Evolutionary conservation across 139 green algal species (phyloP), one percentile per base, ranked within the genome.

Genomic region (Chlamydomonas sp.): DNA sequence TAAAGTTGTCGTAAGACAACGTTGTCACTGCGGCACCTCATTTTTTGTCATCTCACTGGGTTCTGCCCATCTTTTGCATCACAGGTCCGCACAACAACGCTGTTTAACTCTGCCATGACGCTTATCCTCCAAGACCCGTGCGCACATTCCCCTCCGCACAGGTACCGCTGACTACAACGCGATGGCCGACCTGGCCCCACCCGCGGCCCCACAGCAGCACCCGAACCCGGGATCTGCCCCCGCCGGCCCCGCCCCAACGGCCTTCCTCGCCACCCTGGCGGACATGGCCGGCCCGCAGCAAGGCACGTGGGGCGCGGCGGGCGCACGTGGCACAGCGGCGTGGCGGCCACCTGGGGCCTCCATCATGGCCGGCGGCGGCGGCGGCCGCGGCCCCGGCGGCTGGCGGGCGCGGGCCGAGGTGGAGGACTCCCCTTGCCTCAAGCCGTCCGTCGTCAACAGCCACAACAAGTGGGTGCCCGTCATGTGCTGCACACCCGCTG

Each of bases 91-190:
- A 49, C 31, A 49, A 49, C 31, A 49, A 49, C 31, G 31, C 31
- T 49, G 31, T 49, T 49, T 49, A 49, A 49, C 31, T 49, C 31
- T 49, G 31, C 31, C 31, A 49, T 49, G 31, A 49, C 31, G 31
- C 31, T 49, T 49, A 49, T 49, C 31, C 31, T 49, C 31, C 31
- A 49, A 49, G 31, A 49, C 18, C 18, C 17, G 18, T 76, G 18
- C 71, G 5, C 71, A 5, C 18, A 18, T 58, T 58, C 71, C 31
- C 73, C 73, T 5, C 2, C 68, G 18, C 80, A 9, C 80, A 86
- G 81, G 81, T 49, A 86, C 81, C 7, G 63, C 60, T 3, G 81
- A 86, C 81, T 18, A 86, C 69, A 57, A n/a, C 7, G 71, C 69
- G 59, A 71, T 78, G 12, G 66, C 66, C 66, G 10, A 71, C 80